Evolutionary conservation across 192 early-diverging fungal genomes (phyloP), one percentile per base, ranked within the genome.

Genomic region (Rhizoclosmatium sp.): DNA sequence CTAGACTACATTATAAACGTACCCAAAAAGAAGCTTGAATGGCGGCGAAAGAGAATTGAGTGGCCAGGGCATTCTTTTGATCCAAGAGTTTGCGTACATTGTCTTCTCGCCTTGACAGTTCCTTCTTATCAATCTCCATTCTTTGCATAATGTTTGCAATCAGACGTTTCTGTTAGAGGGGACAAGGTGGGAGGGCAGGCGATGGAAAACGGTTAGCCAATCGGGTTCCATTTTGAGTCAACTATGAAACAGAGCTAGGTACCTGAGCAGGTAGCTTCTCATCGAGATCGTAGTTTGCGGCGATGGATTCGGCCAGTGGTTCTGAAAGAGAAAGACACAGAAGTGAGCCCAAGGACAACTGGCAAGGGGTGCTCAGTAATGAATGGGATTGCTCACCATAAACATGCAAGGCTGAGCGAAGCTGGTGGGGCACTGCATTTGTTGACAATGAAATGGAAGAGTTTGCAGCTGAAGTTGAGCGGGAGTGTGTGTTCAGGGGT

Each of bases 101-200:
- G 39, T 21, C 56, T 12, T 80, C 72, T 49, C 79, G 61, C 16
- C 71, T 12, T 7, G 71, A 44, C 46, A 75, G 72, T 54, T 80
- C 79, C 44, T 76, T 75, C 56, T 80, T 80, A 40, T 80, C 79
- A n/a, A 80, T 67, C 65, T 80, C 79, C 51, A 66, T 65, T 39
- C 61, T 23, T 4, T 80, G n/a, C 72, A 73, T 73, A 10, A 80
- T 66, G 39, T 56, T 80, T 16, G 72, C 65, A 47, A 80, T 80
- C n/a, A 80, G 69, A 1, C 73, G 71, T 75, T 75, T 80, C 79
- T 80, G 56, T 62, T 12, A 45, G 14, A 58, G 44, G 16, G 31
- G 62, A 39, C 19, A 65, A 12, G 31, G 12, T 65, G 62, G 23
- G 14, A 7, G 16, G 51, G 5, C 51, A 54, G 51, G 16, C 51